Evolutionary conservation across 768 basidiomycete species (phyloP).

Genomic region (Sistotremastrum niveocremeum): DNA sequence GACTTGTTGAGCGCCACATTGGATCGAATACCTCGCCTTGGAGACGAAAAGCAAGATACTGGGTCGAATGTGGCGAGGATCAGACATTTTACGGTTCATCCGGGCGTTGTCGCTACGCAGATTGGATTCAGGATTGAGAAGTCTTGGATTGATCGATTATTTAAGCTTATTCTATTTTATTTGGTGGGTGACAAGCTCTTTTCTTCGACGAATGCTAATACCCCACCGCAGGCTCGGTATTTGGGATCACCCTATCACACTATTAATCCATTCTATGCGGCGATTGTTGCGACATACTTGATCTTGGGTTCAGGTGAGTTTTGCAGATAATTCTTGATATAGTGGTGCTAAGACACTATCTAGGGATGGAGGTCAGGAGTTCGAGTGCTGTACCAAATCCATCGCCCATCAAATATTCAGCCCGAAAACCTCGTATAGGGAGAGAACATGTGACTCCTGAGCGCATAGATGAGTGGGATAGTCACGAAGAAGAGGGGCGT

Average conservation of each 20-base stretch:
- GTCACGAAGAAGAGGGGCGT: slow-evolving; percentile 32
- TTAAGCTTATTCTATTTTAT: neutral
- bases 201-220: too few relatives aligned
- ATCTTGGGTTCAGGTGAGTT: slow-evolving; percentile 42
- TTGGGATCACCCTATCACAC: slow-evolving; percentile 56
- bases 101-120: slow-evolving; percentile 49
- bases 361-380: slow-evolving; percentile 8
- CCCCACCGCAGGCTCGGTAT: slow-evolving; percentile 41
- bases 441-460: slow-evolving; percentile 36
- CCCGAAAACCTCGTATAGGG: slow-evolving; percentile 44
- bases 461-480: slow-evolving; percentile 38
- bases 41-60: slow-evolving; percentile 5
- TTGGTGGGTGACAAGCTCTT: slow-evolving; percentile 1
- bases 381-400: slow-evolving; percentile 7
- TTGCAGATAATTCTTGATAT: slow-evolving; percentile 22
- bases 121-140: slow-evolving; percentile 32
- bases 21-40: slow-evolving; percentile 22
- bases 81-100: slow-evolving; percentile 53
- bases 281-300: slow-evolving; percentile 54
- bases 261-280: slow-evolving; percentile 48
- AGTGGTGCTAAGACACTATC: neutral
- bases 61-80: slow-evolving; percentile 7
- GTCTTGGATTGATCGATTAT: slow-evolving; percentile 50
- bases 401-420: slow-evolving; percentile 34
- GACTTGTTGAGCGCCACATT: slow-evolving; percentile 50